Evolutionary conservation across 2,329 filamentous ascomycete genomes (phyloP).

Genomic region (Pyrenochaeta sp.): DNA sequence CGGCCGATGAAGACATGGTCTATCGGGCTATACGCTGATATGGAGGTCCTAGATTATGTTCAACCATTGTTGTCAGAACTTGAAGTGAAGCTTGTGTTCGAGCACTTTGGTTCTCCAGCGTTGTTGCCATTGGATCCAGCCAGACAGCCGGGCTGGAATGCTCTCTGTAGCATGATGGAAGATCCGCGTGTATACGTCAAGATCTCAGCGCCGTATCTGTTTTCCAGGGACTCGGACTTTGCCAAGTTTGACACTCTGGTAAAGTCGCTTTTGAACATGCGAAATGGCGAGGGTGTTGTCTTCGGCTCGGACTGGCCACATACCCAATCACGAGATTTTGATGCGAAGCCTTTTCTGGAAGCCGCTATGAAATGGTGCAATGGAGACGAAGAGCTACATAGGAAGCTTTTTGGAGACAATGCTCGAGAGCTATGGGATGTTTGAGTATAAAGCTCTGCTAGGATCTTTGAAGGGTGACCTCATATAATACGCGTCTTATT

Average conservation of each 20-base stretch:
- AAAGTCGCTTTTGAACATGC: slow-evolving; percentile 51
- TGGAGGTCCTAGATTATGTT: slow-evolving; percentile 61
- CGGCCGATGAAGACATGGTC: slow-evolving; percentile 62
- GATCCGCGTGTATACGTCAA: too few species aligned
- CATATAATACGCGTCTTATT: too few species aligned
- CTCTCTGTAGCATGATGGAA: too few species aligned
- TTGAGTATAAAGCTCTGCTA: not conserved
- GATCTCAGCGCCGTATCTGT: slow-evolving; percentile 65
- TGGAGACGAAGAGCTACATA: slow-evolving; percentile 59
- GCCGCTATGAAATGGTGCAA: slow-evolving; percentile 61
- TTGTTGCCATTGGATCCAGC: too few species aligned
- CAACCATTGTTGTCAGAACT: slow-evolving; percentile 51
- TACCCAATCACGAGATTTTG: slow-evolving; percentile 65
- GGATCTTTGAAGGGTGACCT: too few species aligned
- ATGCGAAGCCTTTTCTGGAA: slow-evolving; percentile 64
- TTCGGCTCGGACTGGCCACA: slow-evolving; percentile 72
- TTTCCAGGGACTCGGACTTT: slow-evolving; percentile 55
- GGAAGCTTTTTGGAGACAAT: slow-evolving; percentile 63
- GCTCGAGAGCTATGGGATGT: slow-evolving; percentile 60
- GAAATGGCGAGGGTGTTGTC: slow-evolving; percentile 55
- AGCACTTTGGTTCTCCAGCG: too few species aligned
- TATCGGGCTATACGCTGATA: slow-evolving; percentile 64
- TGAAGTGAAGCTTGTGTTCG: too few species aligned
- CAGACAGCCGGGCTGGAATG: too few species aligned
- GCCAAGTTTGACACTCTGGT: slow-evolving; percentile 58